Percentiles rank a stretch among this genome's conserved stretches.
Evolutionary conservation across 164 flowering plant species (phyloP).

Genomic region (grape (Vitis vinifera)): DNA sequence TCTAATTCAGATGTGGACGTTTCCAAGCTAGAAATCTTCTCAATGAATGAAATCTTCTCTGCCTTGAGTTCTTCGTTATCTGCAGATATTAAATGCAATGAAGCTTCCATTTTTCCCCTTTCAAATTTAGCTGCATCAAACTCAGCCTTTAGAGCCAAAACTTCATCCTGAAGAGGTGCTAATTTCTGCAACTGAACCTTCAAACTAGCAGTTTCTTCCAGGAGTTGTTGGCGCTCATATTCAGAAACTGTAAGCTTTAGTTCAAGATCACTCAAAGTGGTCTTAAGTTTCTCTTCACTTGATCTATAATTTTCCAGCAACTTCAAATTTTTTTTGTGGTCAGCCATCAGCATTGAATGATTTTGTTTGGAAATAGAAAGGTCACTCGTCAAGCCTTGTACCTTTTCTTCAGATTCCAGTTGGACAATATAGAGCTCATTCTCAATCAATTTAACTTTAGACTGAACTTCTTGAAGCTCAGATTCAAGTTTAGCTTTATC

Average conservation of each 20-base stretch:
- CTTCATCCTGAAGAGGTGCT: slow-evolving; percentile 44
- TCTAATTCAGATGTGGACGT: slow-evolving; percentile 48
- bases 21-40: slow-evolving; percentile 51
- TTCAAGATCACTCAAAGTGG: slow-evolving; percentile 43
- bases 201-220: slow-evolving; percentile 46
- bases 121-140: slow-evolving; percentile 43
- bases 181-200: slow-evolving; percentile 53
- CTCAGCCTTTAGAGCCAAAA: slow-evolving; percentile 40
- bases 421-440: slow-evolving; percentile 31
- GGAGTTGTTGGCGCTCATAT: slow-evolving; percentile 50
- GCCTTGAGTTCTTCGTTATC: slow-evolving; percentile 54
- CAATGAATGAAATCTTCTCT: slow-evolving; percentile 47
- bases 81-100: slow-evolving; percentile 32
- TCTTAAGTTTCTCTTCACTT: slow-evolving; percentile 52
- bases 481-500: slow-evolving; percentile 50
- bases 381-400: slow-evolving; percentile 40
- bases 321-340: slow-evolving; percentile 40
- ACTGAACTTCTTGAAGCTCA: slow-evolving; percentile 44
- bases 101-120: slow-evolving; percentile 51
- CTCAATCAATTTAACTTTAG: slow-evolving; percentile 31
- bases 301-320: slow-evolving; percentile 43
- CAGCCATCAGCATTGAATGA: slow-evolving; percentile 41
- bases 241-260: slow-evolving; percentile 60
- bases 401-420: slow-evolving; percentile 43
- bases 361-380: slow-evolving; percentile 43